Base-by-base conservation (phyloP, 371 early-diverging fungal genomes). In the Actinomortierella wolfii region DNA sequence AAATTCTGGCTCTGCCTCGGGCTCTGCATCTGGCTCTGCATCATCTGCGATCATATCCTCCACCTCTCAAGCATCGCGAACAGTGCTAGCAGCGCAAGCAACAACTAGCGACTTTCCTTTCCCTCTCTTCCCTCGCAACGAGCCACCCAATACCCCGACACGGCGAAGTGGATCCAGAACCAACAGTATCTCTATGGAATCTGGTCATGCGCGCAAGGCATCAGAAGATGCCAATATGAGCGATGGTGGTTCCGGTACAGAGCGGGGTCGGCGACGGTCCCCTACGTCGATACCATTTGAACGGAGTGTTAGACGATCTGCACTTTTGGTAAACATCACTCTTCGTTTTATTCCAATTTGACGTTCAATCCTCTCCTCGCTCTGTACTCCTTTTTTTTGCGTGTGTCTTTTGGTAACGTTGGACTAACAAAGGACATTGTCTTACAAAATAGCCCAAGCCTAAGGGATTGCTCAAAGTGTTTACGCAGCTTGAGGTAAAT, bases 181-280 rank as follows among this genome's bases (percentile, higher is more conserved):
- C 34, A 71, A 71, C 28, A 71, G 73, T n/a, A n/a, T 71, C 34
- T 71, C 73, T 18, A 71, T 71, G 73, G 73, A 71, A 3, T 62
- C 73, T 0, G 62, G 73, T 21, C 73, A 71, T 48, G 66, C 49
- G 8, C 58, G 73, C 24, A 71, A 71, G 28, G 49, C 62, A 2
- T 71, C 73, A 11, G 73, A 71, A 47, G 73, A 71, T 21, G 61
- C 67, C 21, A 56, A 60, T 29, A 71, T 71, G 73, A 71, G 73
- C 53, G 73, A 71, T 21, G 73, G 73, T 24, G 73, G 73, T 11
- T 71, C 73, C 42, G 73, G 73, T 39, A 66, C 59, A 40, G 73
- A 71, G 39, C 73, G 73, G 23, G 56, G 73, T 47, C 50, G 73
- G 42, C 45, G 73, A 29, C 73, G 66, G 20, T 71, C 73, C 4